Evolutionary conservation across 257 asterid genomes (phyloP), one percentile per base, ranked within the genome.

Genomic region (Gentiana straminea): DNA sequence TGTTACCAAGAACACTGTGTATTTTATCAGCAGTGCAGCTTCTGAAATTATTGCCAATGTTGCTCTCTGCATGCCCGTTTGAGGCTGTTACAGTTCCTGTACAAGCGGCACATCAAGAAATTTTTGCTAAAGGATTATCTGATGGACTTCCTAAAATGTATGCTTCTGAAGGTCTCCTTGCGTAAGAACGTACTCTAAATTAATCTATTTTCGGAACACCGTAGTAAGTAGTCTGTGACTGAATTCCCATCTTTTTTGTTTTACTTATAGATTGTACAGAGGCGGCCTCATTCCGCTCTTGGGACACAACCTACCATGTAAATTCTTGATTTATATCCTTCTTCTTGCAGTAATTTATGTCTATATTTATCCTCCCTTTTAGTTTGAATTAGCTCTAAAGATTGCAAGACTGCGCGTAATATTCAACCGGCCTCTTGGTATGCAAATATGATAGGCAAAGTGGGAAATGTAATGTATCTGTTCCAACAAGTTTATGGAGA

Each of bases 251-350:
- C n/a, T n/a, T n/a, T 51, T 50, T 57, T 13, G 53, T 48, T 59
- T 33, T 33, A n/a, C 48, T 65, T 71, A 57, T 78, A 71, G 81
- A 65, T 68, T 75, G 48, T 75, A 71, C 73, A 58, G 66, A 63
- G n/a, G n/a, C n/a, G 81, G 78, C 39, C 78, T 75, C 56, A 49
- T 75, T 64, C 81, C 81, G 12, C 75, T 75, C 38, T 69, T 69
- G 73, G 81, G 81, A 39, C 81, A 70, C 60, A 75, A 75, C 51
- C 63, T 75, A 62, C 81, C 81, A 60, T 75, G 81, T 75, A 75
- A n/a, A 35, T 45, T 58, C 54, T 72, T 57, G 49, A 41, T 57
- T 58, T 64, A 48, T 35, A 35, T 49, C 37, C 1, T 39, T n/a
- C n/a, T 39, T 39, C 44, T 1, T 41, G 46, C 46, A 5, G 5